Evolutionary conservation across 2,329 filamentous ascomycete genomes (phyloP).

Genomic region (Beauveria australis): DNA sequence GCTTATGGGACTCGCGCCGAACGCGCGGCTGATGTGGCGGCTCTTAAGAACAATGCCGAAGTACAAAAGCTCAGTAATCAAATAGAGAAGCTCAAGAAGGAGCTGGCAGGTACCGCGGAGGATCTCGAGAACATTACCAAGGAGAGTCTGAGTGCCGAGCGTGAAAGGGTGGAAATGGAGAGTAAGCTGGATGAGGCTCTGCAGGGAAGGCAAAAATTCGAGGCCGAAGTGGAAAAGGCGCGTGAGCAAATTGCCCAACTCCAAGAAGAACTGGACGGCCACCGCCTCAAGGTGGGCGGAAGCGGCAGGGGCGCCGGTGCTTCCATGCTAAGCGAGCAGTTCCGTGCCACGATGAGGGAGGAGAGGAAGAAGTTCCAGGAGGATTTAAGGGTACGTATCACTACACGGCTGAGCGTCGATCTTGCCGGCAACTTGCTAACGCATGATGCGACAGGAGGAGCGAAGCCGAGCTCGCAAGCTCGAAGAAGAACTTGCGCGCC

Average conservation of each 20-base stretch:
- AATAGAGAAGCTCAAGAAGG: conserved; percentile 40
- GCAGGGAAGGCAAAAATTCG: conserved; percentile 31
- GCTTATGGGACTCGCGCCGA: conserved; percentile 52
- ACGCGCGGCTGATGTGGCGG: conserved; percentile 50
- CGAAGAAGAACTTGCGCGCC: conserved; percentile 40
- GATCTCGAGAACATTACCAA: conserved; percentile 46
- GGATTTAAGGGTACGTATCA: conserved; percentile 37
- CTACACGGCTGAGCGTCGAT: background rate
- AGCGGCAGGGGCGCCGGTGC: conserved; percentile 34
- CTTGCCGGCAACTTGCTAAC: conserved; percentile 19
- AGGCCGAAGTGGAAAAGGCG: conserved; percentile 31
- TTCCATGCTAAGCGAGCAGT: conserved; percentile 47
- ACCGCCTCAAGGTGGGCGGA: conserved; percentile 35
- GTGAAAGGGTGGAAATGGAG: conserved; percentile 40
- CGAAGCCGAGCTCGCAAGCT: conserved; percentile 38
- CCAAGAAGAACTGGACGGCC: conserved; percentile 44
- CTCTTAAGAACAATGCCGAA: conserved; percentile 41
- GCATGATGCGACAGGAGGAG: conserved; percentile 34
- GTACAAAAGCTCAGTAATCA: conserved; percentile 37
- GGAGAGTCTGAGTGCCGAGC: conserved; percentile 42
- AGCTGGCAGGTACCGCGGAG: conserved; percentile 41
- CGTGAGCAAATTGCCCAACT: conserved; percentile 31
- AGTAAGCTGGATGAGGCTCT: conserved; percentile 32
- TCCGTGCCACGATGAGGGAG: conserved; percentile 47
- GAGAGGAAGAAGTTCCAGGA: conserved; percentile 50